phyloP scores from a whole-genome alignment of 768 basidiomycete species.

The Mycena albidolilacea region DNA sequence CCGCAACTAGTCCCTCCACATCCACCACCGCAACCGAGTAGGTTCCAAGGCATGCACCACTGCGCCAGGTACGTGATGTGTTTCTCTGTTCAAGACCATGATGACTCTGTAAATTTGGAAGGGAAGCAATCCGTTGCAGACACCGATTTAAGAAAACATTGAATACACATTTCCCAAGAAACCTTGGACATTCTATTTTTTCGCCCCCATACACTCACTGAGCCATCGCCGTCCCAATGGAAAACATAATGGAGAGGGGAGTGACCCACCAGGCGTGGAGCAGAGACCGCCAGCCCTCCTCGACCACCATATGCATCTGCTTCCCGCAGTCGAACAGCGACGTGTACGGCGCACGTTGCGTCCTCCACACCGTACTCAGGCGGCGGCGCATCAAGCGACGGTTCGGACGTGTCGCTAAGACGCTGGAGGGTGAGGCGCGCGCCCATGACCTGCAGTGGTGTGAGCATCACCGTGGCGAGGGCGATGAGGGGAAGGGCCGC shows the following conservation, averaged over 20 bases:
- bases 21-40: too few species aligned
- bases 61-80: too few species aligned
- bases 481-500: conserved; percentile 7
- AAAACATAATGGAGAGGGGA: background rate
- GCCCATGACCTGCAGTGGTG: conserved; percentile 31
- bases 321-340: conserved; percentile 18
- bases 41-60: too few species aligned
- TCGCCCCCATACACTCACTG: background rate
- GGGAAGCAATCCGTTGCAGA: too few species aligned
- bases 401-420: background rate
- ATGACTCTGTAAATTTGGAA: too few species aligned
- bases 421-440: conserved; percentile 35
- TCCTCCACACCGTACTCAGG: conserved; percentile 14
- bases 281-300: conserved; percentile 30
- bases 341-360: conserved; percentile 28
- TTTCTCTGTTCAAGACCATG: too few species aligned
- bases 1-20: too few species aligned
- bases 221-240: background rate
- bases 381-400: background rate
- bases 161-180: too few species aligned
- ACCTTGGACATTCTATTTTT: too few species aligned
- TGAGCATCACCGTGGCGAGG: conserved; percentile 20
- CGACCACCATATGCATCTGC: conserved; percentile 22
- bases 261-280: conserved; percentile 39
- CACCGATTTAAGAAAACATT: too few species aligned